phyloP scores from a whole-genome alignment of 2,329 filamentous ascomycete species.

The Trichoderma simmonsii region DNA sequence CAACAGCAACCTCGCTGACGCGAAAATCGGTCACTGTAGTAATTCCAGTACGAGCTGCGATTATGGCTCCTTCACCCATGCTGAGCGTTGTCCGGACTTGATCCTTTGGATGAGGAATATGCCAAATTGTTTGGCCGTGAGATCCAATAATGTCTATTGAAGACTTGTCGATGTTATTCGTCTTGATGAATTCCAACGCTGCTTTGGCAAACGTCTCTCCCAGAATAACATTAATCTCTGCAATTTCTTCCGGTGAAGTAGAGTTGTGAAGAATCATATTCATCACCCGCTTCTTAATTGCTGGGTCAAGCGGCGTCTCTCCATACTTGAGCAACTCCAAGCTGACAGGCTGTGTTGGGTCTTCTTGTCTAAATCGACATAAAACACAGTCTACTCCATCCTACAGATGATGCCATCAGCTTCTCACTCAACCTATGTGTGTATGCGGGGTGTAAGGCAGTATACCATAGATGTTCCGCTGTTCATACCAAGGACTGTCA shows the following conservation, averaged over 20 bases:
- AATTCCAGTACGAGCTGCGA: conserved; percentile 50
- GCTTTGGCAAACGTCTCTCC: conserved; percentile 19
- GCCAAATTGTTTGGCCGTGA: conserved; percentile 57
- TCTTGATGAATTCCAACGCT: conserved; percentile 4
- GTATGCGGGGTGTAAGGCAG: not conserved
- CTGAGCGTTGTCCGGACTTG: conserved; percentile 48
- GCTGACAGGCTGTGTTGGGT: conserved; percentile 9
- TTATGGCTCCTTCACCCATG: conserved; percentile 55
- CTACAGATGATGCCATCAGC: not conserved
- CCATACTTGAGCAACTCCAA: conserved; percentile 20
- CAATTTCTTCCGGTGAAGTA: conserved; percentile 15
- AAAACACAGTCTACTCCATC: conserved; percentile 20
- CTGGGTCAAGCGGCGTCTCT: conserved; percentile 17
- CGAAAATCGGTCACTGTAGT: conserved; percentile 51
- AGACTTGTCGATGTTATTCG: conserved; percentile 22
- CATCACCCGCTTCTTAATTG: conserved; percentile 16
- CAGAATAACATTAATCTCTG: conserved; percentile 18
- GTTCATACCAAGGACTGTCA: conserved; percentile 19
- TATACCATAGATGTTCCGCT: conserved; percentile 20
- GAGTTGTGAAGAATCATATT: conserved; percentile 19
- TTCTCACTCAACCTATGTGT: not conserved
- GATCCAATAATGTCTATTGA: conserved; percentile 53
- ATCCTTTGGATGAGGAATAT: conserved; percentile 48
- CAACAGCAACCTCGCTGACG: conserved; percentile 45
- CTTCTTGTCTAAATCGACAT: conserved; percentile 17